These are phyloP conservation scores for Alternaria brassicicola DNA, from an alignment of 2,329 filamentous ascomycete genomes.

Conservation along the genomic window DNA sequence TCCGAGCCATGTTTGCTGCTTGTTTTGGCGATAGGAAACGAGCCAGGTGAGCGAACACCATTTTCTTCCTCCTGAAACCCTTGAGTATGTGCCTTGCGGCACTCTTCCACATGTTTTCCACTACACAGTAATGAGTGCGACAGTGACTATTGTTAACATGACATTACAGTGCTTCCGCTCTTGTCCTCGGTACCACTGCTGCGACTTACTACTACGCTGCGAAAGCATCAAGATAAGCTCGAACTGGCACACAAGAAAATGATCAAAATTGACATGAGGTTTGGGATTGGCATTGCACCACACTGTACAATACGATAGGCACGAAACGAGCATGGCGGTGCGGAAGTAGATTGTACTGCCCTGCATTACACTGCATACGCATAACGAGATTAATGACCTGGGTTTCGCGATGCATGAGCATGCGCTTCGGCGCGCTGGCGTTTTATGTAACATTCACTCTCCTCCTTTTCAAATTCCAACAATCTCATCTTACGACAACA, in stretches of 20 bases:
- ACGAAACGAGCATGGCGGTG: background rate
- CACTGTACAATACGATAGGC: background rate
- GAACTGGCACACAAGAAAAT: background rate
- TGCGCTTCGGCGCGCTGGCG: constrained; percentile 1
- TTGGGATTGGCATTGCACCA: background rate
- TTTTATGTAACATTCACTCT: constrained; percentile 5
- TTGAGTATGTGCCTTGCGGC: constrained; percentile 3
- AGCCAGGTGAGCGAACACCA: constrained; percentile 29
- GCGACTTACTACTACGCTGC: constrained; percentile 19
- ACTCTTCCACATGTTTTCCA: background rate
- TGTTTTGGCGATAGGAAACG: constrained; percentile 28
- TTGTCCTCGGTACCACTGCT: constrained; percentile 12
- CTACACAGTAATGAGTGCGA: background rate
- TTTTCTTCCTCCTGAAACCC: background rate
- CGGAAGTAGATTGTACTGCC: background rate
- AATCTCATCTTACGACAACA: background rate
- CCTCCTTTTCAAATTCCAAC: background rate
- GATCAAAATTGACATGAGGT: background rate
- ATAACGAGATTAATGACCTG: constrained; percentile 2
- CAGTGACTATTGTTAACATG: constrained; percentile 2
- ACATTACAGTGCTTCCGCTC: constrained; percentile 9
- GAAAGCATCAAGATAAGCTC: background rate
- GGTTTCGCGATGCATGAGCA: background rate
- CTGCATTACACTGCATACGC: background rate
- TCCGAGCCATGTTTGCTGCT: constrained; percentile 18